Evolutionary conservation across 1,284 basidiomycete species (phyloP), one percentile per base, ranked within the genome.

Genomic region (Puccinia polysora): DNA sequence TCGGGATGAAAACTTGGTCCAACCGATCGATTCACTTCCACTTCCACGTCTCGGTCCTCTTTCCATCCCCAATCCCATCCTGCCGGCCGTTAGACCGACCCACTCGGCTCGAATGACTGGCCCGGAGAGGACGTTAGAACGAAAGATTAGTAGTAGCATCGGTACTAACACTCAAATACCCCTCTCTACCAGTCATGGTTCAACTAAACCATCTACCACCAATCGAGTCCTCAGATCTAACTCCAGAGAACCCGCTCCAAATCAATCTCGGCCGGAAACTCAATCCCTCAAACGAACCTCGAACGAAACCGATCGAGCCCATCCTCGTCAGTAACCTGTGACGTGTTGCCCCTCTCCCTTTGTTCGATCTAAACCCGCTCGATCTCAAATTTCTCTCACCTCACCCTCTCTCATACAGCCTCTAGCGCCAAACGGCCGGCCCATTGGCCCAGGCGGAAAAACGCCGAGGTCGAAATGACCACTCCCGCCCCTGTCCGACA

Each of bases 401-500:
- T n/a, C n/a, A n/a, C n/a, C n/a, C n/a, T n/a, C n/a, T n/a, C n/a
- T n/a, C n/a, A n/a, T n/a, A n/a, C 45, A 60, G 58, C 38, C 1
- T 12, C 58, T 14, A 60, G 32, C 30, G 38, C 58, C 12, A 60
- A 60, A 28, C 40, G 58, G 18, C 58, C 58, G 7, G 28, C 20
- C 8, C n/a, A 43, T 5, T 45, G 58, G 58, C 25, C 38, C n/a
- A 28, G 38, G 6, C 38, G 58, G 1, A 23, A 43, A 28, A 40
- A 43, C 23, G 6, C 15, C n/a, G n/a, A n/a, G 58, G 58, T 43
- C 7, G 58, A 60, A 14, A 60, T 60, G 58, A 43, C 40, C 32
- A 70, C 56, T 12, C 67, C 67, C 38, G 45, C 56, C 32, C 18
- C 40, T 14, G 18, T 56, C 23, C 38, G 67, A n/a, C 28, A 60